Conservation (phyloP, 495 filamentous ascomycete genomes). For the Penicillium malachiteum region DNA sequence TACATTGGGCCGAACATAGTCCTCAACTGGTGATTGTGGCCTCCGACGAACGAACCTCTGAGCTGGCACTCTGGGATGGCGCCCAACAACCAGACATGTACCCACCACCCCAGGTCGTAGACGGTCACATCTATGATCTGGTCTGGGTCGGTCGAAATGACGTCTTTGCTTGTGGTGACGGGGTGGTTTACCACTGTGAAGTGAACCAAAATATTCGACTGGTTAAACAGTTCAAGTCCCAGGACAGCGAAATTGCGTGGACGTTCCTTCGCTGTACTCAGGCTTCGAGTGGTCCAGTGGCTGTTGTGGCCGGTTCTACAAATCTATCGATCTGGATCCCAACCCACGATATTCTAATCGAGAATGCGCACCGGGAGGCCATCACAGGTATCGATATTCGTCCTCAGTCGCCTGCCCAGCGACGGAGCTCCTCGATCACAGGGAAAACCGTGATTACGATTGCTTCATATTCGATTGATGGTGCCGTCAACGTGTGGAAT, state of each 20-base stretch:
- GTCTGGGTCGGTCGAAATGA: constrained; percentile 36
- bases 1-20: constrained; percentile 41
- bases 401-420: constrained; percentile 28
- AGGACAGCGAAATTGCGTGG: constrained; percentile 32
- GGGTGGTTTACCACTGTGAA: constrained; percentile 43
- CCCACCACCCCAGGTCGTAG: constrained; percentile 38
- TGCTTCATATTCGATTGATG: constrained; percentile 54
- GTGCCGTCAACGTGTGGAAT: constrained; percentile 69
- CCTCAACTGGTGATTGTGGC: constrained; percentile 45
- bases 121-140: constrained; percentile 39
- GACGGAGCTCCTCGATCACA: constrained; percentile 5
- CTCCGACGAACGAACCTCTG: constrained; percentile 39
- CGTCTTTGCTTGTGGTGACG: constrained; percentile 41
- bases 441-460: constrained; percentile 34
- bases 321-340: constrained; percentile 44
- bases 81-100: constrained; percentile 42
- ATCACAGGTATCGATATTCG: constrained; percentile 50
- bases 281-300: constrained; percentile 26
- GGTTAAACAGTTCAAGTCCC: constrained; percentile 34
- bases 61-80: constrained; percentile 49
- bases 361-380: constrained; percentile 40
- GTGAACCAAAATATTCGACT: constrained; percentile 41
- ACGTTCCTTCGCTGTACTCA: constrained; percentile 37
- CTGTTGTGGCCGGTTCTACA: constrained; percentile 37
- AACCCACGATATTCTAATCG: constrained; percentile 42